Conservation (phyloP, 495 filamentous ascomycete genomes). For the Jackrogersella multiformis region DNA sequence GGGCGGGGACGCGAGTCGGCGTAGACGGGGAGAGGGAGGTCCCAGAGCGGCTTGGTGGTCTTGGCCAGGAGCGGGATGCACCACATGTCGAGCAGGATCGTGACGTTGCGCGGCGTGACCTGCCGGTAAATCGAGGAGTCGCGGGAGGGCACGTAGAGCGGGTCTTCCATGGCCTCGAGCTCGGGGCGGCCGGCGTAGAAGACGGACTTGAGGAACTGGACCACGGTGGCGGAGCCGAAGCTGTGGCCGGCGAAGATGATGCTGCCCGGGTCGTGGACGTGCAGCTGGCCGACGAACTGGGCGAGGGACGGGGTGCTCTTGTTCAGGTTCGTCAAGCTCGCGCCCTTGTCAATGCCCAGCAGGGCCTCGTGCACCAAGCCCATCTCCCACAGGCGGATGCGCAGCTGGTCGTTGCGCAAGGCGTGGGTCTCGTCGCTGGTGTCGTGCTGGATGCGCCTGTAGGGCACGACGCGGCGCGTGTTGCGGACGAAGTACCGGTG, state of each 20-base stretch:
- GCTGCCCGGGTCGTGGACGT: conserved; percentile 73
- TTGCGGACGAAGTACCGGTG: conserved; percentile 45
- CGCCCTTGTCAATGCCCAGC: conserved; percentile 65
- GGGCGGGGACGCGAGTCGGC: conserved; percentile 32
- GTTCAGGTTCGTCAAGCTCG: conserved; percentile 55
- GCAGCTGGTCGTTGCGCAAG: conserved; percentile 70
- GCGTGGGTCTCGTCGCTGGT: conserved; percentile 65
- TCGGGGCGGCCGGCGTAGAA: conserved; percentile 63
- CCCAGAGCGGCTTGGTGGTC: conserved; percentile 64
- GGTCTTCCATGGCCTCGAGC: conserved; percentile 43
- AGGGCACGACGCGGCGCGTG: conserved; percentile 53
- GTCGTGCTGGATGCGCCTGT: conserved; percentile 62
- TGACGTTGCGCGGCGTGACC: conserved; percentile 67
- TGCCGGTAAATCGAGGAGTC: conserved; percentile 63
- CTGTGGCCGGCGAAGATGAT: conserved; percentile 78
- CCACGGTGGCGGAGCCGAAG: conserved; percentile 75
- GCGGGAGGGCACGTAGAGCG: conserved; percentile 60
- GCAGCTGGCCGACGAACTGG: conserved; percentile 63
- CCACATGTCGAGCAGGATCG: conserved; percentile 79
- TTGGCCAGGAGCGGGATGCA: conserved; percentile 68
- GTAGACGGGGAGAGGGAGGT: conserved; percentile 73
- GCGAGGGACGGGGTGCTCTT: conserved; percentile 57
- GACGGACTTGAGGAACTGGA: conserved; percentile 77
- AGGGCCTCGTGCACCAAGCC: conserved; percentile 69
- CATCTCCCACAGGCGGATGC: conserved; percentile 77